These are phyloP conservation scores for Ananas comosus DNA, from an alignment of 176 grass and related monocot species.

Conservation along the genomic window DNA sequence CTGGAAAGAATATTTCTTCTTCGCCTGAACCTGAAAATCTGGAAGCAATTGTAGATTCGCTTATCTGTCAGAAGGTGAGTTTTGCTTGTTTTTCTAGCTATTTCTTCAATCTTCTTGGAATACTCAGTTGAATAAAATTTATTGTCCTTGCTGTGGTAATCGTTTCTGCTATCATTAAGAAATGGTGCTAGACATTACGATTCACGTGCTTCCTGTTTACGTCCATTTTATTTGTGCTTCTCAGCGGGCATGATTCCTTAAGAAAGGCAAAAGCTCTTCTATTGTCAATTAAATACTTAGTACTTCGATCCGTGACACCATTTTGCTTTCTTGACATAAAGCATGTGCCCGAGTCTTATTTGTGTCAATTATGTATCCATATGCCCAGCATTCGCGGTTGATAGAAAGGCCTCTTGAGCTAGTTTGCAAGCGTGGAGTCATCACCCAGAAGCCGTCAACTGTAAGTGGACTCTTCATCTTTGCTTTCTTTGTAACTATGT, in stretches of 20 bases:
- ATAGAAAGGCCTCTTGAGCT: constrained; percentile 76
- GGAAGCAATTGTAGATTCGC: constrained; percentile 53
- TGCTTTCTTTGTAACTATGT: not conserved
- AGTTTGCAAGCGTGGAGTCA: constrained; percentile 72
- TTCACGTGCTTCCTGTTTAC: too few species aligned
- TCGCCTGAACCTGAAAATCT: constrained; percentile 61
- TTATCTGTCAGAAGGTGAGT: constrained; percentile 87
- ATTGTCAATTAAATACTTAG: too few species aligned
- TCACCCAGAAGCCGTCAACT: constrained; percentile 76
- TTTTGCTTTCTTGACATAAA: not conserved
- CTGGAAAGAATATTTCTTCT: constrained; percentile 80
- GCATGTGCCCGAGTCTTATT: not conserved
- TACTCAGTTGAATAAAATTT: too few species aligned
- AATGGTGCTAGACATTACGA: too few species aligned
- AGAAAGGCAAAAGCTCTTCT: too few species aligned
- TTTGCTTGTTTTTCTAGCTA: constrained; percentile 2
- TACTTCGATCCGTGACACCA: not conserved
- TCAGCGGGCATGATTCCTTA: too few species aligned
- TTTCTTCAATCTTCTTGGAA: constrained; percentile 9
- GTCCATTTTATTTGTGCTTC: too few species aligned
- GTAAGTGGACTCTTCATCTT: constrained; percentile 31
- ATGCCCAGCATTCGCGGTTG: constrained; percentile 76
- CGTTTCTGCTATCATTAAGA: too few species aligned
- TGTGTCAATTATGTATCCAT: constrained; percentile 1
- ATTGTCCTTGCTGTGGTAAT: too few species aligned